Conservation (phyloP, 139 green algal genomes). For the Haematococcus sp. region DNA sequence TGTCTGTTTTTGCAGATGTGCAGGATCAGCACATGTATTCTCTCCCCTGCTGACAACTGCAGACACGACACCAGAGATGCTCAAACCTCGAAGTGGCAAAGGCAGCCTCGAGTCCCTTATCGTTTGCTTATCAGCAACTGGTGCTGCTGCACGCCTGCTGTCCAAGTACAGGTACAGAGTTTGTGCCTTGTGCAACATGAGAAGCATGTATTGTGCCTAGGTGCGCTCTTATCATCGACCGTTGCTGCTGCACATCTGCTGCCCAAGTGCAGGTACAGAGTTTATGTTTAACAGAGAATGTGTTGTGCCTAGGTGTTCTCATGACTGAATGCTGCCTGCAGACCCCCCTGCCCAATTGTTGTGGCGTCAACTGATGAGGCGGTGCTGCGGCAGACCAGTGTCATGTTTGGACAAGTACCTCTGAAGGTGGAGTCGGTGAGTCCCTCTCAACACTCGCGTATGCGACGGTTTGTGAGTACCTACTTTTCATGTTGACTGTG, state of each 20-base stretch:
- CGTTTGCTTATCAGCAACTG: neutral
- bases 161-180: neutral
- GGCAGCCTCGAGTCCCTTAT: slow-evolving; percentile 1
- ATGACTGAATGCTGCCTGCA: too few relatives aligned
- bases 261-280: neutral
- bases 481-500: too few relatives aligned
- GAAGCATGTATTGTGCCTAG: too few relatives aligned
- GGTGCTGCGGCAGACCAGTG: slow-evolving; percentile 40
- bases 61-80: slow-evolving; percentile 26
- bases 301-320: too few relatives aligned
- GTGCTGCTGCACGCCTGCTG: neutral
- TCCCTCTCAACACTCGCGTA: too few relatives aligned
- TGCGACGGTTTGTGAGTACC: too few relatives aligned
- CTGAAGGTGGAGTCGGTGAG: slow-evolving; percentile 40
- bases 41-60: too few relatives aligned
- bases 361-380: slow-evolving; percentile 38
- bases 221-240: neutral
- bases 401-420: slow-evolving; percentile 40
- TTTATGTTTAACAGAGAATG: too few relatives aligned
- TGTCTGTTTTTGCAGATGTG: neutral
- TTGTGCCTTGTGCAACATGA: too few relatives aligned
- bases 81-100: slow-evolving; percentile 3
- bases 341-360: slow-evolving; percentile 56
- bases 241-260: neutral
- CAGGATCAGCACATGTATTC: too few relatives aligned